These are phyloP conservation scores for Trichoderma harzianum DNA, from an alignment of 2,329 filamentous ascomycete genomes.

Conservation along the genomic window DNA sequence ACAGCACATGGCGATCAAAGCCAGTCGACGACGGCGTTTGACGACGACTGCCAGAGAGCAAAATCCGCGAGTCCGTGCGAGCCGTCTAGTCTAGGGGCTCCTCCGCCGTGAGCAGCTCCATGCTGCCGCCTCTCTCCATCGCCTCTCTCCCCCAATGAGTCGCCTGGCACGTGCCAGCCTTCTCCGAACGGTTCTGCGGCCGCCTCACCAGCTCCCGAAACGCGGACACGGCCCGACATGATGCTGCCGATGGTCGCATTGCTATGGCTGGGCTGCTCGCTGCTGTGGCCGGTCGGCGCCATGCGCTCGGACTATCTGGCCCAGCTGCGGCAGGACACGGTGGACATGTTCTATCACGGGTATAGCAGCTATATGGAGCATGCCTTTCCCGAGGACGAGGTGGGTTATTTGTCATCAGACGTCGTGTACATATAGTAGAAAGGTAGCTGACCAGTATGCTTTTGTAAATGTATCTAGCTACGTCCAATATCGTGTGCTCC, in stretches of 20 bases:
- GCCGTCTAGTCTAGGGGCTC: not conserved
- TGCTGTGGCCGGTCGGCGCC: conserved; percentile 43
- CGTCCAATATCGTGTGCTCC: conserved; percentile 82
- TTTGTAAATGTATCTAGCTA: conserved; percentile 49
- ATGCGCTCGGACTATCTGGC: conserved; percentile 57
- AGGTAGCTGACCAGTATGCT: not conserved
- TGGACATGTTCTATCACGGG: conserved; percentile 93
- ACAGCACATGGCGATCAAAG: conserved; percentile 1
- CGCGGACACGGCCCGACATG: conserved; percentile 22
- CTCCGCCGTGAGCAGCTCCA: not conserved
- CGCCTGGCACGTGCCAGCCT: conserved; percentile 23
- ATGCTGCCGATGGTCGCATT: conserved; percentile 29
- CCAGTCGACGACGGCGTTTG: conserved; percentile 2
- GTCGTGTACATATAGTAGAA: not conserved
- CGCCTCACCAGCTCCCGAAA: conserved; percentile 8
- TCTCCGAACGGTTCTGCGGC: conserved; percentile 6
- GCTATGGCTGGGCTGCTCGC: conserved; percentile 29
- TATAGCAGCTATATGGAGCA: conserved; percentile 92
- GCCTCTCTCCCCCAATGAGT: conserved; percentile 24
- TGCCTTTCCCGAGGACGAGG: conserved; percentile 94
- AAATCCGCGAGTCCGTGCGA: not conserved
- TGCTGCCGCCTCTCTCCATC: conserved; percentile 8
- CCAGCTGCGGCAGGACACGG: conserved; percentile 56
- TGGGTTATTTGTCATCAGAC: conserved; percentile 28
- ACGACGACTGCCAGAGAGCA: not conserved